These are phyloP conservation scores for Sclerotinia minor DNA, from an alignment of 2,329 filamentous ascomycete genomes.

Conservation along the genomic window DNA sequence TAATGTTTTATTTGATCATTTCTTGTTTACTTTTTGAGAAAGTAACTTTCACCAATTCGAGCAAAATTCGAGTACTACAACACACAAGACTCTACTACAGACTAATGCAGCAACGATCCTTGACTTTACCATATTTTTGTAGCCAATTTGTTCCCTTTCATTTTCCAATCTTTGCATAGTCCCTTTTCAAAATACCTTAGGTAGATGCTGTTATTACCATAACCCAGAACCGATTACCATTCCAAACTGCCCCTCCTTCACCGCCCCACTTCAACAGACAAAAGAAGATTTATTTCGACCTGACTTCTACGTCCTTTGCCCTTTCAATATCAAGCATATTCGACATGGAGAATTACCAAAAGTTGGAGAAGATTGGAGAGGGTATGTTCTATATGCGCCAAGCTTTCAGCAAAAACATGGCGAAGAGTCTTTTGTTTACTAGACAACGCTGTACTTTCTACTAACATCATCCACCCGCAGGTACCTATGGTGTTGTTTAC, in stretches of 20 bases:
- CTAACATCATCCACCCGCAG: slow-evolving; percentile 48
- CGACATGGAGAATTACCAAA: slow-evolving; percentile 87
- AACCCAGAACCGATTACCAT: slow-evolving; percentile 25
- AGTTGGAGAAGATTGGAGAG: slow-evolving; percentile 95
- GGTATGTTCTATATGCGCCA: slow-evolving; percentile 55
- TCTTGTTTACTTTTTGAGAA: slow-evolving; percentile 22
- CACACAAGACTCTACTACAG: neutral
- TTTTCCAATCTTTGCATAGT: slow-evolving; percentile 13
- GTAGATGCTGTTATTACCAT: slow-evolving; percentile 31
- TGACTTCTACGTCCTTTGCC: slow-evolving; percentile 38
- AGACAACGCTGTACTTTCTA: slow-evolving; percentile 20
- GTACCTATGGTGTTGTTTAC: slow-evolving; percentile 94
- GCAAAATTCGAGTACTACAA: neutral
- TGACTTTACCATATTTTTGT: slow-evolving; percentile 1
- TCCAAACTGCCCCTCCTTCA: slow-evolving; percentile 30
- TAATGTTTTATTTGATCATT: slow-evolving; percentile 21
- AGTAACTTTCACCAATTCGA: neutral
- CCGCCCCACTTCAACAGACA: slow-evolving; percentile 28
- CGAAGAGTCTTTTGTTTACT: slow-evolving; percentile 12
- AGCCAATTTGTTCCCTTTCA: neutral
- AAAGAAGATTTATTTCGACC: slow-evolving; percentile 35
- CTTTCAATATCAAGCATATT: slow-evolving; percentile 29
- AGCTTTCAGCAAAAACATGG: slow-evolving; percentile 1
- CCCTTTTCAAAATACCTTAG: slow-evolving; percentile 26
- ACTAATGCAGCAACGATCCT: slow-evolving; percentile 7